Evolutionary conservation across 768 basidiomycete species (phyloP).

Genomic region (Serpula lacrymans): DNA sequence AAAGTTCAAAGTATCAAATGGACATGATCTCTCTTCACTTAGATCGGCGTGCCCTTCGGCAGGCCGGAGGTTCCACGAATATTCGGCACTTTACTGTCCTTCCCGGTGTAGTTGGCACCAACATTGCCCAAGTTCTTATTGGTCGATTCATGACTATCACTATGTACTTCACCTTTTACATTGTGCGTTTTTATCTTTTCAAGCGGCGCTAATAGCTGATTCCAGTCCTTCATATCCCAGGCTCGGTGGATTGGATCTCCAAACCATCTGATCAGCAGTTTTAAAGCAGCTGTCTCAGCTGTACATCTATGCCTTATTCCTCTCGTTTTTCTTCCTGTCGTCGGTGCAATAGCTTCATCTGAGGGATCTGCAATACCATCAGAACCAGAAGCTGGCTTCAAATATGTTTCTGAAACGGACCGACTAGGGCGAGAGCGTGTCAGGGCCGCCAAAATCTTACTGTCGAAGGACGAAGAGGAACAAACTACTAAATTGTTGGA

Average conservation of each 20-base stretch:
- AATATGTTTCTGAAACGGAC: slow-evolving; percentile 55
- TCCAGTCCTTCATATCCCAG: slow-evolving; percentile 34
- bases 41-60: slow-evolving; percentile 39
- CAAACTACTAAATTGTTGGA: slow-evolving; percentile 47
- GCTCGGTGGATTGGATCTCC: slow-evolving; percentile 66
- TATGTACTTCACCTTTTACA: slow-evolving; percentile 57
- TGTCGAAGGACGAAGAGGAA: slow-evolving; percentile 48
- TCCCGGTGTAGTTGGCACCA: slow-evolving; percentile 69
- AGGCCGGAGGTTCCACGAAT: slow-evolving; percentile 9
- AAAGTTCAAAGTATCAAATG: slow-evolving; percentile 72
- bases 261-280: slow-evolving; percentile 58
- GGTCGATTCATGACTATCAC: slow-evolving; percentile 41
- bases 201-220: slow-evolving; percentile 4
- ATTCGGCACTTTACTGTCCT: slow-evolving; percentile 58
- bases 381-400: slow-evolving; percentile 24
- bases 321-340: slow-evolving; percentile 43
- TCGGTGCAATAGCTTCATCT: slow-evolving; percentile 5
- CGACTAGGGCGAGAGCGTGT: slow-evolving; percentile 55
- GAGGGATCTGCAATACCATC: slow-evolving; percentile 8
- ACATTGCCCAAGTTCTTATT: slow-evolving; percentile 49
- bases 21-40: slow-evolving; percentile 61
- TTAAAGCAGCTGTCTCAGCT: slow-evolving; percentile 64
- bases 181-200: slow-evolving; percentile 43
- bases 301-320: slow-evolving; percentile 68
- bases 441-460: slow-evolving; percentile 43